These are phyloP conservation scores for Verticillium dahliae DNA, from an alignment of 2,329 filamentous ascomycete species.

Conservation along the genomic window DNA sequence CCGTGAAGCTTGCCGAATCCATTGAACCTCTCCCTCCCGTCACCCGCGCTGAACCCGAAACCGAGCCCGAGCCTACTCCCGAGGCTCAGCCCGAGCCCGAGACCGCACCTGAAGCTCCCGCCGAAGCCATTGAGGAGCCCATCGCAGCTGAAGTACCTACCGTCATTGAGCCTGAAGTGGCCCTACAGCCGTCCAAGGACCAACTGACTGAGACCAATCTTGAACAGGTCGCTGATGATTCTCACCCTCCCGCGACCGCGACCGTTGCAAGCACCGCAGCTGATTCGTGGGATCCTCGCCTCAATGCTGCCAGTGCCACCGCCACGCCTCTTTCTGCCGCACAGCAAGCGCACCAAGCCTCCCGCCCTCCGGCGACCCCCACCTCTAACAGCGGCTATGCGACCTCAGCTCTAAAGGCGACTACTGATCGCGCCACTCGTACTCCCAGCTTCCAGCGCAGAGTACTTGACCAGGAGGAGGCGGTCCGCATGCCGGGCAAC, in stretches of 20 bases:
- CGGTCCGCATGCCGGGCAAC: slow-evolving; percentile 96
- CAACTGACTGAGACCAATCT: slow-evolving; percentile 88
- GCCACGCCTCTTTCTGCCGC: slow-evolving; percentile 60
- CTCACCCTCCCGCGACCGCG: slow-evolving; percentile 67
- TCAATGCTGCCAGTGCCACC: slow-evolving; percentile 49
- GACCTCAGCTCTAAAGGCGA: slow-evolving; percentile 76
- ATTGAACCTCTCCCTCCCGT: slow-evolving; percentile 27
- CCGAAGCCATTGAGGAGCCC: slow-evolving; percentile 22
- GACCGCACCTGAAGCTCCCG: slow-evolving; percentile 20
- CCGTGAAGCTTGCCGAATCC: slow-evolving; percentile 37
- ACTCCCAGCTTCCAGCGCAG: slow-evolving; percentile 78
- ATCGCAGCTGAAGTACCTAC: slow-evolving; percentile 17
- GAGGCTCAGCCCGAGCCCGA: slow-evolving; percentile 29
- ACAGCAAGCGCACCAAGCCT: slow-evolving; percentile 57
- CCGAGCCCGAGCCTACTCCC: slow-evolving; percentile 8
- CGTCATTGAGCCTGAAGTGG: slow-evolving; percentile 43
- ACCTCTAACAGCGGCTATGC: slow-evolving; percentile 57
- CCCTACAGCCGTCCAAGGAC: slow-evolving; percentile 66
- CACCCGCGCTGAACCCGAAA: slow-evolving; percentile 15
- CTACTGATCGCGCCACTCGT: slow-evolving; percentile 54
- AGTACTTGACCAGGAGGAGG: slow-evolving; percentile 90
- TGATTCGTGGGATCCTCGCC: slow-evolving; percentile 74
- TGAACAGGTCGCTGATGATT: slow-evolving; percentile 80
- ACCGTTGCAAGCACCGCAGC: slow-evolving; percentile 85
- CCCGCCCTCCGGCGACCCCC: slow-evolving; percentile 28